phyloP scores from a whole-genome alignment of 2,329 filamentous ascomycete species.

The Geoglossum cookeanum region DNA sequence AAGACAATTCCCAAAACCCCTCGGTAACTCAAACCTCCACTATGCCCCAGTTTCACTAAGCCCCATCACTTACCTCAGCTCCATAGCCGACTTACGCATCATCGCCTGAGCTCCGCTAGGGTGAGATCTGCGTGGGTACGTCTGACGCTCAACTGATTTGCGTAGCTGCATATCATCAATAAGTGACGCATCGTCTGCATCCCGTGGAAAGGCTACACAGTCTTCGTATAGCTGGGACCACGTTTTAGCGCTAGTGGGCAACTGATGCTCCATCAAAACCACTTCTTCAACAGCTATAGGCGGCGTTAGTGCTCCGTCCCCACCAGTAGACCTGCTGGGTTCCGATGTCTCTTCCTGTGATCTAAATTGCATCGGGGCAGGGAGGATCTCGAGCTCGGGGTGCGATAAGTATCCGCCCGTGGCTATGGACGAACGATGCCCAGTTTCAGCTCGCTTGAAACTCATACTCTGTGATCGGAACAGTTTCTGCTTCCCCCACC shows the following conservation, averaged over 20 bases:
- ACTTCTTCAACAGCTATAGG: neutral
- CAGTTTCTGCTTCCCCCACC: slow-evolving; percentile 4
- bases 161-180: neutral
- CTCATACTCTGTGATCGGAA: slow-evolving; percentile 5
- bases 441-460: slow-evolving; percentile 8
- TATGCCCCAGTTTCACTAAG: neutral
- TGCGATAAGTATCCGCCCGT: slow-evolving; percentile 6
- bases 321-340: neutral
- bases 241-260: neutral
- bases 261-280: neutral
- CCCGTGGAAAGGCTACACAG: neutral
- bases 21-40: neutral
- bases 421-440: slow-evolving; percentile 8
- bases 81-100: neutral
- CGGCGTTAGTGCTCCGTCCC: neutral
- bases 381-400: slow-evolving; percentile 10
- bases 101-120: neutral
- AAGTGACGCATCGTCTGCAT: neutral
- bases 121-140: neutral
- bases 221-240: neutral
- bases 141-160: neutral
- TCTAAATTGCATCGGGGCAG: neutral
- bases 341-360: neutral
- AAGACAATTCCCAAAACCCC: neutral
- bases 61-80: neutral